Percentiles rank a stretch among this genome's conserved stretches.
These are phyloP conservation scores for Fistulifera solaris DNA, from an alignment of 108 stramenopile species.

Conservation along the genomic window DNA sequence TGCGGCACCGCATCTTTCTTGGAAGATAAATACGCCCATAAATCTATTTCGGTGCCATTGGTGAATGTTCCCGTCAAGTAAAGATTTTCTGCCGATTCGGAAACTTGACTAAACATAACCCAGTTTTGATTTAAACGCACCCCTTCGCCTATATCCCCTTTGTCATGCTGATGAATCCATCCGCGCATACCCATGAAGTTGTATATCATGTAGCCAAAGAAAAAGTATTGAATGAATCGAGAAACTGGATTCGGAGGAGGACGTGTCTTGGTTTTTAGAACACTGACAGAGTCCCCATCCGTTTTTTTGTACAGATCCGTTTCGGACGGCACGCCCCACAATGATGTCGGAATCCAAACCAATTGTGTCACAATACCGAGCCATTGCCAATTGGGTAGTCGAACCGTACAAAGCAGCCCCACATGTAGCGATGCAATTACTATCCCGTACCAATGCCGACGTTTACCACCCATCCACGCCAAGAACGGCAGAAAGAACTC, in stretches of 20 bases:
- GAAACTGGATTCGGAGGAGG: slow-evolving; percentile 2
- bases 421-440: slow-evolving; percentile 7
- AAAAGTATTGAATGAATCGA: background rate
- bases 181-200: slow-evolving; percentile 10
- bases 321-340: slow-evolving; percentile 2
- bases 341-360: slow-evolving; percentile 9
- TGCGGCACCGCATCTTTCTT: background rate
- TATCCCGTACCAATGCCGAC: slow-evolving; percentile 4
- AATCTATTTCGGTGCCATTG: background rate
- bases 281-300: slow-evolving; percentile 1
- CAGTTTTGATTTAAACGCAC: slow-evolving; percentile 14
- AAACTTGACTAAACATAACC: slow-evolving; percentile 6
- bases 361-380: slow-evolving; percentile 6
- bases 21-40: background rate
- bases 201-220: slow-evolving; percentile 14
- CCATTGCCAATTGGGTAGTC: slow-evolving; percentile 12
- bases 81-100: background rate
- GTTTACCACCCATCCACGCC: slow-evolving; percentile 2
- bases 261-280: background rate
- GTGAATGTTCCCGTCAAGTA: background rate
- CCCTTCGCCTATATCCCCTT: slow-evolving; percentile 13
- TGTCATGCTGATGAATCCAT: slow-evolving; percentile 12
- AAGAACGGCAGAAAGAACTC: slow-evolving; percentile 8
- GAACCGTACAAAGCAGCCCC: slow-evolving; percentile 6
- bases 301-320: slow-evolving; percentile 7